Conservation (phyloP, 495 filamentous ascomycete species). For the Bombardia bombarda region DNA sequence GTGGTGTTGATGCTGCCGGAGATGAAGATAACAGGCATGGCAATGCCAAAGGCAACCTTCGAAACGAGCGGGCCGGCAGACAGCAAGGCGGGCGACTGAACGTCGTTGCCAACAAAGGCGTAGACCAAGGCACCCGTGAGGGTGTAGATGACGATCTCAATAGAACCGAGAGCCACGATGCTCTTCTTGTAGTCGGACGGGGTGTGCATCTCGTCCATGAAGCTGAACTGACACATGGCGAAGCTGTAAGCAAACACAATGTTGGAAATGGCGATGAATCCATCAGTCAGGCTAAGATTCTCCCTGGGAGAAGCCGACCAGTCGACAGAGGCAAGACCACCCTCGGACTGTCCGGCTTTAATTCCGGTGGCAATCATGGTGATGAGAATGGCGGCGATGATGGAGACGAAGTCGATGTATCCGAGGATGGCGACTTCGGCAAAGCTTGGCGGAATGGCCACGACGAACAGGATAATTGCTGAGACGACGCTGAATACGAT, state of each 20-base stretch:
- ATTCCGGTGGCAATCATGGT: slow-evolving; percentile 61
- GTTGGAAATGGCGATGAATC: slow-evolving; percentile 62
- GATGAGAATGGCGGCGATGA: slow-evolving; percentile 56
- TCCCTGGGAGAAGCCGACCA: slow-evolving; percentile 40
- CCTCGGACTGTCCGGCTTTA: slow-evolving; percentile 27
- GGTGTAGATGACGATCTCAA: slow-evolving; percentile 62
- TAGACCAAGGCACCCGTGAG: slow-evolving; percentile 64
- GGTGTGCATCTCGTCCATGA: slow-evolving; percentile 70
- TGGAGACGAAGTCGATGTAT: slow-evolving; percentile 55
- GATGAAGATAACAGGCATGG: slow-evolving; percentile 71
- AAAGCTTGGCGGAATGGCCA: slow-evolving; percentile 52
- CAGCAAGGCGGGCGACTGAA: slow-evolving; percentile 60
- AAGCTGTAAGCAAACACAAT: slow-evolving; percentile 68
- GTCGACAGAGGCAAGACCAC: slow-evolving; percentile 24
- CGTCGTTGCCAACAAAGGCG: slow-evolving; percentile 59
- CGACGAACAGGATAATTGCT: slow-evolving; percentile 50
- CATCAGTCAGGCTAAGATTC: slow-evolving; percentile 28
- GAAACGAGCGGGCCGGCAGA: slow-evolving; percentile 52
- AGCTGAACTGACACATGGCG: slow-evolving; percentile 65
- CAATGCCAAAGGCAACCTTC: slow-evolving; percentile 73
- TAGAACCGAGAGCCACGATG: slow-evolving; percentile 53
- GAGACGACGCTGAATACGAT: slow-evolving; percentile 61
- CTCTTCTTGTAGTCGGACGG: slow-evolving; percentile 61
- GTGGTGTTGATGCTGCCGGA: slow-evolving; percentile 55
- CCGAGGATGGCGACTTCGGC: slow-evolving; percentile 51